Conservation (phyloP, 768 basidiomycete genomes). For the Pleurotus citrinopileatus region DNA sequence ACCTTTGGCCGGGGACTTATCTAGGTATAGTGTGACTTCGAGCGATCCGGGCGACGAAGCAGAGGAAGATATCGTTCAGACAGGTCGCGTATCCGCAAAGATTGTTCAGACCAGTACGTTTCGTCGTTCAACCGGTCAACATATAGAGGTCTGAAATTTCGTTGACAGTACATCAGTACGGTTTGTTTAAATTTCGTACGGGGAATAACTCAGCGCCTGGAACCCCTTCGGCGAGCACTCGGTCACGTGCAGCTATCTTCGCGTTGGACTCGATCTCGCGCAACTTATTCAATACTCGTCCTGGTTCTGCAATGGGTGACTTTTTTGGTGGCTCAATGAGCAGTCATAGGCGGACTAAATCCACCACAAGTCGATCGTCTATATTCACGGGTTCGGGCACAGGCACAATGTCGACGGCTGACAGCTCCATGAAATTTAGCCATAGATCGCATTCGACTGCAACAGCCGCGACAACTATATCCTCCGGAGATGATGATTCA, state of each 20-base stretch:
- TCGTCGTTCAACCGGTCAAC: neutral
- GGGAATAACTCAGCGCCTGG: constrained; percentile 72
- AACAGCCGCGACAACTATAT: constrained; percentile 60
- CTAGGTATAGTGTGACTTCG: constrained; percentile 74
- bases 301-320: constrained; percentile 69
- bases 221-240: constrained; percentile 66
- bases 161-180: constrained; percentile 76
- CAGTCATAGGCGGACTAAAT: constrained; percentile 66
- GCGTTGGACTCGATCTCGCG: constrained; percentile 87
- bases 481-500: constrained; percentile 60
- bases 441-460: constrained; percentile 66
- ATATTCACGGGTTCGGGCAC: constrained; percentile 43
- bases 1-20: constrained; percentile 80
- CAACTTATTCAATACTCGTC: constrained; percentile 75
- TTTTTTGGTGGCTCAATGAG: constrained; percentile 74
- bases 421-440: constrained; percentile 71
- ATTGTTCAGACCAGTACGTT: constrained; percentile 80
- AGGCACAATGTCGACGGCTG: constrained; percentile 63
- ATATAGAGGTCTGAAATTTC: constrained; percentile 8
- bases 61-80: constrained; percentile 84
- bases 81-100: constrained; percentile 65
- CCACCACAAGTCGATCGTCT: constrained; percentile 70
- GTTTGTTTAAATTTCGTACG: constrained; percentile 85
- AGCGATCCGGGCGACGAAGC: constrained; percentile 70
- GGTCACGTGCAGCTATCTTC: constrained; percentile 82